These are phyloP conservation scores for Wickerhamiella nectarea DNA, from an alignment of 805 yeast genomes.

Conservation along the genomic window DNA sequence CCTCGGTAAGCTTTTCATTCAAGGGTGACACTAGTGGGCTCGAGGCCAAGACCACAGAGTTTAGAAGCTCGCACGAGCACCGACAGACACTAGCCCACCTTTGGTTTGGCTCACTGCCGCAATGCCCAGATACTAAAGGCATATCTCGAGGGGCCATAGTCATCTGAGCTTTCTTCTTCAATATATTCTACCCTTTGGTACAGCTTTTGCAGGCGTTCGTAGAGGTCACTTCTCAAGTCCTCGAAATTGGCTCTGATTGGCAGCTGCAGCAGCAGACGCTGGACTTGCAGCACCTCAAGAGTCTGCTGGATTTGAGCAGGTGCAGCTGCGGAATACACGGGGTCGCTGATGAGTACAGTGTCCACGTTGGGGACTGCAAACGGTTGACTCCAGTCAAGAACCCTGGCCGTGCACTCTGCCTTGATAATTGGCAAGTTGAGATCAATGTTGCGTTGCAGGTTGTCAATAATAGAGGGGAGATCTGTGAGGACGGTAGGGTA, in stretches of 20 bases:
- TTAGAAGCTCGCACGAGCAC: too few relatives aligned
- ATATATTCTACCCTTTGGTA: constrained; percentile 28
- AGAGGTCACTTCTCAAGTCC: constrained; percentile 46
- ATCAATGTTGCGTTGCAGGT: constrained; percentile 44
- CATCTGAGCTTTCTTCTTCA: constrained; percentile 61
- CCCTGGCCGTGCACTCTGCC: constrained; percentile 30
- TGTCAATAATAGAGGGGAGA: constrained; percentile 59
- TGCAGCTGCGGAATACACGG: constrained; percentile 72
- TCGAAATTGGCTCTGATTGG: constrained; percentile 62
- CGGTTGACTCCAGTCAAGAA: constrained; percentile 66
- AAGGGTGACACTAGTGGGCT: too few relatives aligned
- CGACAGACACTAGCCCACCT: too few relatives aligned
- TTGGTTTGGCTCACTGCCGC: too few relatives aligned
- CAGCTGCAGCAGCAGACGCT: constrained; percentile 46
- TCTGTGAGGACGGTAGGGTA: constrained; percentile 50
- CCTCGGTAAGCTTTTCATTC: too few relatives aligned
- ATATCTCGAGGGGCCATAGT: constrained; percentile 63
- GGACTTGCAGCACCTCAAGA: constrained; percentile 35
- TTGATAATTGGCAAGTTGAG: constrained; percentile 29
- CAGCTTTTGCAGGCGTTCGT: constrained; percentile 35
- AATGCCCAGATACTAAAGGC: constrained; percentile 21
- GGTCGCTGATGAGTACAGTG: constrained; percentile 69
- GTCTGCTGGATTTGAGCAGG: constrained; percentile 59
- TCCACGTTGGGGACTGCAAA: constrained; percentile 30
- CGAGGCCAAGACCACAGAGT: too few relatives aligned